These are phyloP conservation scores for Fusarium longipes DNA, from an alignment of 2,329 filamentous ascomycete genomes.

Conservation along the genomic window DNA sequence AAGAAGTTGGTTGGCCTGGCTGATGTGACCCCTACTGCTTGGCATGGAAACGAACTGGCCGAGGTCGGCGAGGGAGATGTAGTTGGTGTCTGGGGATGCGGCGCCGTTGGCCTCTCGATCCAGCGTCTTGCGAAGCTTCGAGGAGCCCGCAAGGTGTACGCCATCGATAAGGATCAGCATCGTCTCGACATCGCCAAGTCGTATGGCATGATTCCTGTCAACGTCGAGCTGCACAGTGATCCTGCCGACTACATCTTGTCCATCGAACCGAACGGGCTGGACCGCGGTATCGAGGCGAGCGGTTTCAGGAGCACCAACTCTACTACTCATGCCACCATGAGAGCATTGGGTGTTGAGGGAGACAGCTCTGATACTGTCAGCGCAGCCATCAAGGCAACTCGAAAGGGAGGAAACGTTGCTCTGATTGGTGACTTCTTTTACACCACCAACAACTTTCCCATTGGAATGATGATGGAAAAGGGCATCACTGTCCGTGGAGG, in stretches of 20 bases:
- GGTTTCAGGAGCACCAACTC: constrained; percentile 13
- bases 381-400: neutral
- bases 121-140: constrained; percentile 6
- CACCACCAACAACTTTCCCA: constrained; percentile 1
- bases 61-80: constrained; percentile 5
- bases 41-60: neutral
- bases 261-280: neutral
- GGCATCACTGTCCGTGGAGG: constrained; percentile 3
- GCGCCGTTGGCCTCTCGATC: constrained; percentile 1
- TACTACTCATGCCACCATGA: neutral
- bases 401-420: neutral
- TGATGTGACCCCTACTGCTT: constrained; percentile 4
- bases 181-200: neutral
- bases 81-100: constrained; percentile 8
- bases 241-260: neutral
- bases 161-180: constrained; percentile 5
- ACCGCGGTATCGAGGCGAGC: constrained; percentile 1
- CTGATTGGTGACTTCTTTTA: constrained; percentile 7
- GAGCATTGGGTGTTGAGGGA: neutral
- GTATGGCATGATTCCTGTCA: neutral
- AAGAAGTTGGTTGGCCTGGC: neutral
- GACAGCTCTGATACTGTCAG: constrained; percentile 10
- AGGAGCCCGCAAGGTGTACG: constrained; percentile 1
- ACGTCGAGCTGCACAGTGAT: neutral
- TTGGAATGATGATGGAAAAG: constrained; percentile 16